These are phyloP conservation scores for Forsythia viridissima DNA, from an alignment of 257 asterid species.

Conservation along the genomic window DNA sequence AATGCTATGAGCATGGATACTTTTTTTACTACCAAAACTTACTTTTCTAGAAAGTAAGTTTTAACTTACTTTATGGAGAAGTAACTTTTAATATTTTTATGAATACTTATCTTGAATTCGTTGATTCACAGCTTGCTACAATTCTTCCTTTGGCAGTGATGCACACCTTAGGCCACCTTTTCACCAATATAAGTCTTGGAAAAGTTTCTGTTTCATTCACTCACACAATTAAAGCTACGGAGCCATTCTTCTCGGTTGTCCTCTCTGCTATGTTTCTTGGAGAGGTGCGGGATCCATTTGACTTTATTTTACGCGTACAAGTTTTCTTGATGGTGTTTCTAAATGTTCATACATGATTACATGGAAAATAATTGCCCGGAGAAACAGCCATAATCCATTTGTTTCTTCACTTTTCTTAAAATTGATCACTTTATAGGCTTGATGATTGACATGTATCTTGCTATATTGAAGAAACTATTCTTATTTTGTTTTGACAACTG, in stretches of 20 bases:
- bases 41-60: neutral
- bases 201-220: conserved; percentile 92
- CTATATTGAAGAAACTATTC: neutral
- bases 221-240: conserved; percentile 85
- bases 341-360: neutral
- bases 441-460: neutral
- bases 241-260: conserved; percentile 56
- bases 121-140: conserved; percentile 64
- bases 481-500: neutral
- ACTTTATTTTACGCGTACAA: neutral
- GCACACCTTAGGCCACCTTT: conserved; percentile 86
- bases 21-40: neutral
- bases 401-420: neutral
- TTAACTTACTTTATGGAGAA: neutral
- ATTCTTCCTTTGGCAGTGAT: conserved; percentile 82
- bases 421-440: neutral
- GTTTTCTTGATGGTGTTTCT: neutral
- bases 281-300: conserved; percentile 30
- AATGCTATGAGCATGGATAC: neutral
- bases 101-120: neutral
- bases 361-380: neutral
- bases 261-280: conserved; percentile 61
- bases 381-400: neutral
- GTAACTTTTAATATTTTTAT: neutral
- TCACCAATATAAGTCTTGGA: conserved; percentile 95